phyloP scores from a whole-genome alignment of 306 rosid species.

The Vigna angularis region DNA sequence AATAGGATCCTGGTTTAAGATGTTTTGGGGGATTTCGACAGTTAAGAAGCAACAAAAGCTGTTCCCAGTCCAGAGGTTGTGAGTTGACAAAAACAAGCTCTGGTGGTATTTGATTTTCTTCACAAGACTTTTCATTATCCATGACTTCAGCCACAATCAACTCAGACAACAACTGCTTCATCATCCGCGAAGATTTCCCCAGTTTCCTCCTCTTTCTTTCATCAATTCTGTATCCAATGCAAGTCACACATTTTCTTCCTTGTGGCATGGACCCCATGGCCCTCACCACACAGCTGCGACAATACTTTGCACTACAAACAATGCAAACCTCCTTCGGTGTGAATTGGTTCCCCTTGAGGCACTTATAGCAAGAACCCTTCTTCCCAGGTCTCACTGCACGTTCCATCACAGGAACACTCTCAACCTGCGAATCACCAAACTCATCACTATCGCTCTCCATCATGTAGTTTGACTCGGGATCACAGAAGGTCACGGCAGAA shows the following conservation, averaged over 20 bases:
- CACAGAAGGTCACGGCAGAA: constrained; percentile 68
- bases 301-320: constrained; percentile 48
- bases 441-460: constrained; percentile 35
- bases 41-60: constrained; percentile 50
- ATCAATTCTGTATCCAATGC: constrained; percentile 69
- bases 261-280: constrained; percentile 95
- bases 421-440: constrained; percentile 40
- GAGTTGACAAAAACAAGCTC: constrained; percentile 59
- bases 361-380: constrained; percentile 73
- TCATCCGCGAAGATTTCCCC: constrained; percentile 71
- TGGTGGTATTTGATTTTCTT: constrained; percentile 65
- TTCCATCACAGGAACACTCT: constrained; percentile 48
- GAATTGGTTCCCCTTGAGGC: constrained; percentile 67
- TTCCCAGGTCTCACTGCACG: constrained; percentile 63
- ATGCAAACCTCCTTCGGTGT: constrained; percentile 76
- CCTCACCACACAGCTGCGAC: constrained; percentile 52
- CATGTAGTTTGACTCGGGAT: constrained; percentile 50
- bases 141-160: constrained; percentile 54
- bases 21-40: constrained; percentile 69
- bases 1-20: constrained; percentile 75
- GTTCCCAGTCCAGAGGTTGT: constrained; percentile 51
- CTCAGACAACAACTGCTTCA: constrained; percentile 60
- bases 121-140: constrained; percentile 61
- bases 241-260: constrained; percentile 80
- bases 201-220: constrained; percentile 60